Evolutionary conservation across 495 filamentous ascomycete genomes (phyloP).

Genomic region (Lineolata rhizophorae): DNA sequence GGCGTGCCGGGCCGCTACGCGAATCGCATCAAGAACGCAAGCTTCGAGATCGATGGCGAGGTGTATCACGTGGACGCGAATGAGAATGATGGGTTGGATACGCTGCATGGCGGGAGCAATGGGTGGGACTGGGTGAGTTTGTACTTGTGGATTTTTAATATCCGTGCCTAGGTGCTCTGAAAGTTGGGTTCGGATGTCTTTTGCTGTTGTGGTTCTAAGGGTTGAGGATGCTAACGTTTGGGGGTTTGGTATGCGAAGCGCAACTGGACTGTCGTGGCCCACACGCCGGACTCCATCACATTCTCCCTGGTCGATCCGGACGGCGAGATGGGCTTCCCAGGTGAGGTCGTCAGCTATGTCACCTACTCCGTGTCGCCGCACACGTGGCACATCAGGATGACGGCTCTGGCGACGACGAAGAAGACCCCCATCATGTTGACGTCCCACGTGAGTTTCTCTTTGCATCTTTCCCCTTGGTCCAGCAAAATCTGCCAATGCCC

Average conservation of each 20-base stretch:
- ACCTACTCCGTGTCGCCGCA: conserved; percentile 35
- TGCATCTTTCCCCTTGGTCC: too few relatives aligned
- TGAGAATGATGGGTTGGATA: conserved; percentile 47
- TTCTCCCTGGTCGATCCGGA: conserved; percentile 54
- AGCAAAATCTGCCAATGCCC: not conserved
- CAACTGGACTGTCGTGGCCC: conserved; percentile 54
- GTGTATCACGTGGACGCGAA: conserved; percentile 46
- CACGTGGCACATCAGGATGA: conserved; percentile 19
- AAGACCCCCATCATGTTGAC: conserved; percentile 42
- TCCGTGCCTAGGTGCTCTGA: not conserved
- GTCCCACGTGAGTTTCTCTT: too few relatives aligned
- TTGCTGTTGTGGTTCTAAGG: too few relatives aligned
- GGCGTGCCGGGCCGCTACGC: conserved; percentile 47
- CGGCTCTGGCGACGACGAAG: conserved; percentile 15
- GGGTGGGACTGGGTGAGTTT: conserved; percentile 42
- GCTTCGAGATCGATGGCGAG: conserved; percentile 45
- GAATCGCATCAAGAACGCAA: conserved; percentile 73
- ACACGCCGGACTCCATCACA: conserved; percentile 46
- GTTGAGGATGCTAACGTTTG: too few relatives aligned
- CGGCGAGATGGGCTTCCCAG: conserved; percentile 56
- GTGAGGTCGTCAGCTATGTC: conserved; percentile 55
- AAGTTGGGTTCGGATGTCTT: too few relatives aligned
- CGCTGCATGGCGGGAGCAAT: conserved; percentile 60
- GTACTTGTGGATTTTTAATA: not conserved
- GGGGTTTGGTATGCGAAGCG: conserved; percentile 24